These are phyloP conservation scores for Geosmithia putterillii DNA, from an alignment of 2,329 filamentous ascomycete genomes.

Conservation along the genomic window DNA sequence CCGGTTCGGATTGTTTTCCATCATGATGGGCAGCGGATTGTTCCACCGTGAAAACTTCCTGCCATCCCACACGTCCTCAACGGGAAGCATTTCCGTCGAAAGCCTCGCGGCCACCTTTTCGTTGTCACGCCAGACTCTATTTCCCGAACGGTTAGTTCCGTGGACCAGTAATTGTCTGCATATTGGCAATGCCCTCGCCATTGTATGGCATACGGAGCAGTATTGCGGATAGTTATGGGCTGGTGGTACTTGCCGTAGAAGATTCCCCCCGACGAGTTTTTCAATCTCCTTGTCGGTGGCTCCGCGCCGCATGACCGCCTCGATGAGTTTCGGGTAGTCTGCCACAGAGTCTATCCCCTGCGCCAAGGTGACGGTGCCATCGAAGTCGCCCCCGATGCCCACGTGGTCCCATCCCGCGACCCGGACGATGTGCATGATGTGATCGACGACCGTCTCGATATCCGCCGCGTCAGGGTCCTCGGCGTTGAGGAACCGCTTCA, in stretches of 20 bases:
- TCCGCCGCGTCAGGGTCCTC: conserved; percentile 9
- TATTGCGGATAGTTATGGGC: no score
- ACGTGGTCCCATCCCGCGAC: conserved; percentile 8
- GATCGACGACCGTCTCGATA: conserved; percentile 13
- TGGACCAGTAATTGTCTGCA: no score
- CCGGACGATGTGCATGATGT: conserved; percentile 5
- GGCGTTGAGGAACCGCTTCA: conserved; percentile 10
- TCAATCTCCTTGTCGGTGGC: conserved; percentile 7
- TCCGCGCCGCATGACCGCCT: conserved; percentile 6
- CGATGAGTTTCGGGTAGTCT: conserved; percentile 5
- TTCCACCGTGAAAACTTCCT: not conserved
- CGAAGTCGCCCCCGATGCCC: conserved; percentile 7
- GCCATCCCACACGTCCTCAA: not conserved
- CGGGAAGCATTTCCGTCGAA: not conserved
- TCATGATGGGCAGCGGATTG: not conserved
- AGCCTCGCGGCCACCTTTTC: not conserved
- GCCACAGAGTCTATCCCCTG: conserved; percentile 6
- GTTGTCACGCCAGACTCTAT: not conserved
- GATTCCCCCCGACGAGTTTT: conserved; percentile 7
- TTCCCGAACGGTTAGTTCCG: not conserved
- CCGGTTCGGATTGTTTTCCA: not conserved
- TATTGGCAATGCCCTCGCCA: not conserved
- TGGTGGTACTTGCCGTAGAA: conserved; percentile 2
- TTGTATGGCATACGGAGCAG: no score
- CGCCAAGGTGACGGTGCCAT: conserved; percentile 4